Evolutionary conservation across 2,329 filamentous ascomycete species (phyloP), one percentile per base, ranked within the genome.

Genomic region (Fusarium longipes): DNA sequence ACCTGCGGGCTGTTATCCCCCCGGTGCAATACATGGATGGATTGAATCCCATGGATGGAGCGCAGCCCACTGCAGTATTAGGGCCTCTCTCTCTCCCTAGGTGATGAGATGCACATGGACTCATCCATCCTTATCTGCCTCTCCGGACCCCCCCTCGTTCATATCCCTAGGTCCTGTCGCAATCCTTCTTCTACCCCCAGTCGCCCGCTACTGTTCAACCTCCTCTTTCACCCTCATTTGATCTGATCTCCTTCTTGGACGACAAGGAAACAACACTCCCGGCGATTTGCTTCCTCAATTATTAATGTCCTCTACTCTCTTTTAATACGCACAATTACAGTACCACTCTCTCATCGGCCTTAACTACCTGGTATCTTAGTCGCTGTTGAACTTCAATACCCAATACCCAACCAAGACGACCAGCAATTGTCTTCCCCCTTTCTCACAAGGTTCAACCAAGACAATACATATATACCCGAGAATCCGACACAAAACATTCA

Each of bases 211-310:
- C 70, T 60, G 68, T 54, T 48, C 29, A 55, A 61, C 66, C 65
- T 64, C 57, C 58, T 67, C 67, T 59, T 67, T 73, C 57, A 64
- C 65, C 55, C 63, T 73, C 63, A 62, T 72, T 71, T 71, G 57
- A 57, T 67, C 57, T 52, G 52, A 68, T 63, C 70, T 58, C 43
- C 48, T 73, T 72, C 66, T 72, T 62, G 71, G 71, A 73, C 61
- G 70, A 73, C 57, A 69, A 68, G 61, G 67, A 73, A 68, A 62
- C 63, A 67, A 67, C 47, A 67, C 63, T 73, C 71, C 70, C 58
- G 71, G 71, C 49, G 70, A 72, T 67, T 68, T 68, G 49, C 67
- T 70, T 71, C 61, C 62, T 69, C 40, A 60, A 56, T 47, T 63
- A 51, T 42, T 39, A 50, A 67, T 58, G 65, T 70, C 69, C 65